These are phyloP conservation scores for Suillus subluteus DNA, from an alignment of 768 basidiomycete genomes.

Conservation along the genomic window DNA sequence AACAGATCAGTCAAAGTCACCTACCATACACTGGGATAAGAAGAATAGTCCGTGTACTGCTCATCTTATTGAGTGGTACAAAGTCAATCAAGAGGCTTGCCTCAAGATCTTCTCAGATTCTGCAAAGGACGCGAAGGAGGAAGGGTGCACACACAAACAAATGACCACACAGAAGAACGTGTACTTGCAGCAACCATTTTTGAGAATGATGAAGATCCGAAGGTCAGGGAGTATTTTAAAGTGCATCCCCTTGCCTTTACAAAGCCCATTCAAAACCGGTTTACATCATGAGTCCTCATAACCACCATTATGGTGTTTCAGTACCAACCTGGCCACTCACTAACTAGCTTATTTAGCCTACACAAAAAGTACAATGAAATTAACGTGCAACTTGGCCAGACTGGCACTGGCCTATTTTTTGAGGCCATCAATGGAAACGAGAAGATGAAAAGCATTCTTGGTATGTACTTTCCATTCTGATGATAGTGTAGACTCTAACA, in stretches of 20 bases:
- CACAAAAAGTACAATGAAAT: not conserved
- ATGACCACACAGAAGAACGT: not conserved
- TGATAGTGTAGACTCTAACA: not conserved
- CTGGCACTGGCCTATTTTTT: not conserved
- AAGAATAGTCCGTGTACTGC: too few species aligned
- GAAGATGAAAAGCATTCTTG: not conserved
- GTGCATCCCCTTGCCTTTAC: not conserved
- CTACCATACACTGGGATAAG: too few species aligned
- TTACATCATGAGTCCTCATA: not conserved
- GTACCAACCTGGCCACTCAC: not conserved
- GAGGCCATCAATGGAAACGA: not conserved
- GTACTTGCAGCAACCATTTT: not conserved
- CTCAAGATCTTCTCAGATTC: too few species aligned
- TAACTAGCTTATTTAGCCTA: not conserved
- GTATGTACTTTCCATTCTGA: not conserved
- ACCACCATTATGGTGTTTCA: not conserved
- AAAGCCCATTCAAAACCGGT: too few species aligned
- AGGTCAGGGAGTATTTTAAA: not conserved
- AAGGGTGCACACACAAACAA: too few species aligned
- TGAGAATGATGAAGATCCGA: not conserved
- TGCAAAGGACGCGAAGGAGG: too few species aligned
- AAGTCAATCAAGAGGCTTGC: too few species aligned
- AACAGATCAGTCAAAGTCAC: not conserved
- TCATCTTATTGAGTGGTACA: too few species aligned
- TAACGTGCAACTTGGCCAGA: slow-evolving; percentile 1